Evolutionary conservation across 139 green algal species (phyloP), one percentile per base, ranked within the genome.

Genomic region (Mychonastes homosphaera): DNA sequence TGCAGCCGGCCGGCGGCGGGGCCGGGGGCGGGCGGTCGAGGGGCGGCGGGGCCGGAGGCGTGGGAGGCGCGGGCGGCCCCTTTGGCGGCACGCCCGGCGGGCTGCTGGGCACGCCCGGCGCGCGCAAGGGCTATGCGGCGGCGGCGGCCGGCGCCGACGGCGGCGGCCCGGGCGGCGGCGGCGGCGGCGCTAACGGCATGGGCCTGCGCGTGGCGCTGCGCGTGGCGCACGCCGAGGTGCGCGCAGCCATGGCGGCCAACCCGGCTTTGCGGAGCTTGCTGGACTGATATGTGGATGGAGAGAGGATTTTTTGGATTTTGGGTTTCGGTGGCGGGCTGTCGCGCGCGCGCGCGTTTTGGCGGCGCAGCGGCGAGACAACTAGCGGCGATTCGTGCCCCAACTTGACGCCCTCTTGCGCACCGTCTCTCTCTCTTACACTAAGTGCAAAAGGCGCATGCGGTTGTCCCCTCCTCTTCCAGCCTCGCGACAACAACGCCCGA

Each of bases 231-330:
- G 49, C 24, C 12, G 60, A 67, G 50, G 50, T 67, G 28, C 21
- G 29, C 9, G 47, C 35, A 4, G 60, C 60, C 6, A 38, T 67
- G 18, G 41, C 24, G 50, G 33, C 47, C 60, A 67, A 67, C 60
- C 50, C 60, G 29, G 50, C 50, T 21, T 40, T 67, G 50, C 50
- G 50, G 21, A 55, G 60, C 50, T 40, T 67, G 29, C 29, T 67
- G 47, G 23, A 59, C 9, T n/a, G n/a, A n/a, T n/a, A n/a, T n/a
- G n/a, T n/a, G n/a, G n/a, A n/a, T n/a, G n/a, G n/a, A n/a, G n/a
- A n/a, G n/a, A n/a, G n/a, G n/a, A n/a, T n/a, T n/a, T n/a, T n/a
- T n/a, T n/a, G n/a, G n/a, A n/a, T n/a, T n/a, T n/a, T n/a, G n/a
- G n/a, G n/a, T n/a, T n/a, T n/a, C n/a, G n/a, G n/a, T n/a, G n/a